Base-by-base conservation (phyloP, 2,329 filamentous ascomycete species). In the Ascochyta rabiei region DNA sequence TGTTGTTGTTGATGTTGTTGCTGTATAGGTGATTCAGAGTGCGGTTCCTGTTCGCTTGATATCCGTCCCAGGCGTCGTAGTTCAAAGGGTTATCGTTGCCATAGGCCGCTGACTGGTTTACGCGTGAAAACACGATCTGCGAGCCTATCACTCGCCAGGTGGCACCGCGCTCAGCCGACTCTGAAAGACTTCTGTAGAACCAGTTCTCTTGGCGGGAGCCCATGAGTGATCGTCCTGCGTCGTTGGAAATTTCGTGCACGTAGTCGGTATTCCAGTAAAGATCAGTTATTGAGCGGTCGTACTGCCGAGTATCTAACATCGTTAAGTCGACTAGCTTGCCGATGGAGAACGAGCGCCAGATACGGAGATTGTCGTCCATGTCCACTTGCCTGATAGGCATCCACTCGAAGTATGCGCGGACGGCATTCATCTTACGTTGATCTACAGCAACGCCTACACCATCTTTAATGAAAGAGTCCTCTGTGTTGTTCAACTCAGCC, bases 91-190 rank as follows among this genome's bases (percentile, higher is more conserved):
- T 73, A 3, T 73, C 70, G 40, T 78, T 74, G 9, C 80, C 79
- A 37, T 75, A 78, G 0, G 75, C 72, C 1, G 77, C 66, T 1
- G 77, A 79, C 56, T 79, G 74, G 63, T 83, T 82, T 21, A 87
- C 72, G 6, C 80, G 80, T 7, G 83, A 85, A 74, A 91, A 90
- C 43, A 90, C 76, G 37, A 88, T 84, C 70, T 91, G 89, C 23
- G 86, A 88, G 9, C 89, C 89, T 38, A 92, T 81, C 16, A 92
- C 71, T 35, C 89, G 80, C 89, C 89, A 92, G 0, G 82, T 81
- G 0, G 88, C 86, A 21, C 85, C 86, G n/a, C 88, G 82, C 15
- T 83, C 65, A n/a, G 82, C 78, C 0, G 86, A 88, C 43, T 81
- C 71, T 5, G 79, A 80, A 7, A 90, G 76, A 37, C 80, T 76